phyloP scores from a whole-genome alignment of 169 alveolate species.

The Cryptosporidium sp. region DNA sequence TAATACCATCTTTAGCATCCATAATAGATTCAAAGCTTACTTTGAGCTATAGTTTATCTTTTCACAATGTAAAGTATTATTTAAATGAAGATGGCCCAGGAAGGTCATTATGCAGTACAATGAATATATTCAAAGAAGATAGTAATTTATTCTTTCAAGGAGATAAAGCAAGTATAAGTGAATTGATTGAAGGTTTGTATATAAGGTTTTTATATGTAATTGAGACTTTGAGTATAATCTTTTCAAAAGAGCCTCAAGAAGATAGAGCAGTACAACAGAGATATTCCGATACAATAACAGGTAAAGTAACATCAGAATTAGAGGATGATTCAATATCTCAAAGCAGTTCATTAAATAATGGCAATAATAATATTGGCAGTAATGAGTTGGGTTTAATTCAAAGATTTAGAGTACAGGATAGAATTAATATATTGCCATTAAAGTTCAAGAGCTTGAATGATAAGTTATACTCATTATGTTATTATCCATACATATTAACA shows the following conservation, averaged over 20 bases:
- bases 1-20: conserved; percentile 50
- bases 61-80: conserved; percentile 62
- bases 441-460: conserved; percentile 29
- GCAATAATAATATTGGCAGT: background rate
- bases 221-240: conserved; percentile 36
- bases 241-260: conserved; percentile 23
- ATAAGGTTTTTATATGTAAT: conserved; percentile 11
- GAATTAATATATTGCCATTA: conserved; percentile 50
- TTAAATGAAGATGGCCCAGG: conserved; percentile 15
- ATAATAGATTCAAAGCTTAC: conserved; percentile 17
- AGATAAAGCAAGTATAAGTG: conserved; percentile 11
- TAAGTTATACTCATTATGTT: conserved; percentile 20
- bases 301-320: background rate
- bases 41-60: conserved; percentile 9
- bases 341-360: background rate
- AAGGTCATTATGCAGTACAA: background rate
- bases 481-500: conserved; percentile 62
- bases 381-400: conserved; percentile 21
- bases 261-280: background rate
- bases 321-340: background rate
- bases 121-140: conserved; percentile 26
- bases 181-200: conserved; percentile 34
- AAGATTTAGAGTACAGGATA: conserved; percentile 33
- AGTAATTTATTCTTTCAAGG: conserved; percentile 62
- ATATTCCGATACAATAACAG: background rate